phyloP scores from a whole-genome alignment of 2,329 filamentous ascomycete genomes.

The Trichophyton benhamiae region DNA sequence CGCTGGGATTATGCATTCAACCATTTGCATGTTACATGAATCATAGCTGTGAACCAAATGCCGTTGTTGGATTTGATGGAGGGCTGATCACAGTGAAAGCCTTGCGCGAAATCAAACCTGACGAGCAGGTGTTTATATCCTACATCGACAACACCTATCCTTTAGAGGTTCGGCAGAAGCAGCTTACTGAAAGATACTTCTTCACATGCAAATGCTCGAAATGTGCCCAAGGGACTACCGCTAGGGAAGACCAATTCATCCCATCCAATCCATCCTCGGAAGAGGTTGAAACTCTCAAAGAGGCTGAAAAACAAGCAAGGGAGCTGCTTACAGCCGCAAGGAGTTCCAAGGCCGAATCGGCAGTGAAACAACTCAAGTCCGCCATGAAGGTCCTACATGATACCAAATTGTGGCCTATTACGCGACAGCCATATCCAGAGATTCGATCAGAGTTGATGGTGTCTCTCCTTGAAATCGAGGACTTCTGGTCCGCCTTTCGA shows the following conservation, averaged over 20 bases:
- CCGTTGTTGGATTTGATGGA: conserved; percentile 46
- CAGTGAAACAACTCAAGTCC: conserved; percentile 25
- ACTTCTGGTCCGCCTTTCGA: conserved; percentile 38
- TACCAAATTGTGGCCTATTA: conserved; percentile 35
- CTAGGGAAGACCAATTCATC: conserved; percentile 15
- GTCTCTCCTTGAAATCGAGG: conserved; percentile 31
- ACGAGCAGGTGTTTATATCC: conserved; percentile 49
- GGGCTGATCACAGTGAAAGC: conserved; percentile 40
- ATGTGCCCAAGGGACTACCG: conserved; percentile 28
- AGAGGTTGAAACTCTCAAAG: conserved; percentile 13
- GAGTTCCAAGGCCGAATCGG: conserved; percentile 17
- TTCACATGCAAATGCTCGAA: conserved; percentile 46
- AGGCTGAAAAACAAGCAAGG: conserved; percentile 16
- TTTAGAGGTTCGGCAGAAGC: conserved; percentile 37
- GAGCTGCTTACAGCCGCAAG: conserved; percentile 19
- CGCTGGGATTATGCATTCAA: conserved; percentile 48
- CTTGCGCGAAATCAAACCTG: conserved; percentile 39
- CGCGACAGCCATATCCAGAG: conserved; percentile 43
- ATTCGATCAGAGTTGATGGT: conserved; percentile 44
- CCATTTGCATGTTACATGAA: conserved; percentile 45
- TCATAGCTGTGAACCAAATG: conserved; percentile 52
- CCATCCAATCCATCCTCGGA: neutral
- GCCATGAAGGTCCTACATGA: conserved; percentile 31
- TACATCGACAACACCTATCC: conserved; percentile 49
- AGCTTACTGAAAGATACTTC: conserved; percentile 45